These are phyloP conservation scores for Rhytidiadelphus loreus DNA, from an alignment of 225 moss, liverwort and hornwort genomes.

Conservation along the genomic window DNA sequence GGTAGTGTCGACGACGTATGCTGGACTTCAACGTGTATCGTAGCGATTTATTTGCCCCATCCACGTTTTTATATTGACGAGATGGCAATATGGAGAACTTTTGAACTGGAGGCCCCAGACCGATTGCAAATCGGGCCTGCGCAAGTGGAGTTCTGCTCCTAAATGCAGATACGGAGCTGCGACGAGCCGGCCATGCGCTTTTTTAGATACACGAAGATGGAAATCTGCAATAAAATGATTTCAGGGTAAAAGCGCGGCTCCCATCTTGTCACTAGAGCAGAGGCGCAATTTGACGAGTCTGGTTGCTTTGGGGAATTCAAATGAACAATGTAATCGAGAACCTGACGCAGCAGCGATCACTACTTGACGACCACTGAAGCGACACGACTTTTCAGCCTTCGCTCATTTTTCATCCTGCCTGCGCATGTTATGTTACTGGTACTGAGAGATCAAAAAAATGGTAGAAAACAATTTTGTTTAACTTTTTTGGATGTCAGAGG, in stretches of 20 bases:
- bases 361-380: neutral
- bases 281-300: neutral
- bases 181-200: neutral
- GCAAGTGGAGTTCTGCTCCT: neutral
- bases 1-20: constrained; percentile 54
- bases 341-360: neutral
- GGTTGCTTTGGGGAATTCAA: neutral
- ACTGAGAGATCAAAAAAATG: neutral
- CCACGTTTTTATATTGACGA: neutral
- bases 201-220: neutral
- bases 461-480: constrained; percentile 12
- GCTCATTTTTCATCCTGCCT: neutral
- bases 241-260: neutral
- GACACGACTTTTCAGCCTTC: neutral
- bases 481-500: neutral
- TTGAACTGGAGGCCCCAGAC: neutral
- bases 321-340: neutral
- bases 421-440: neutral
- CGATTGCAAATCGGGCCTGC: neutral
- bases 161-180: neutral
- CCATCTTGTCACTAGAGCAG: neutral
- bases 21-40: constrained; percentile 60
- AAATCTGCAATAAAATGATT: neutral
- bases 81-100: neutral
- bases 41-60: constrained; percentile 9